A percentile compares a stretch with the other conserved stretches of the same genome.
phyloP scores from a whole-genome alignment of 2,329 filamentous ascomycete species.

The Davidsoniella virescens region DNA sequence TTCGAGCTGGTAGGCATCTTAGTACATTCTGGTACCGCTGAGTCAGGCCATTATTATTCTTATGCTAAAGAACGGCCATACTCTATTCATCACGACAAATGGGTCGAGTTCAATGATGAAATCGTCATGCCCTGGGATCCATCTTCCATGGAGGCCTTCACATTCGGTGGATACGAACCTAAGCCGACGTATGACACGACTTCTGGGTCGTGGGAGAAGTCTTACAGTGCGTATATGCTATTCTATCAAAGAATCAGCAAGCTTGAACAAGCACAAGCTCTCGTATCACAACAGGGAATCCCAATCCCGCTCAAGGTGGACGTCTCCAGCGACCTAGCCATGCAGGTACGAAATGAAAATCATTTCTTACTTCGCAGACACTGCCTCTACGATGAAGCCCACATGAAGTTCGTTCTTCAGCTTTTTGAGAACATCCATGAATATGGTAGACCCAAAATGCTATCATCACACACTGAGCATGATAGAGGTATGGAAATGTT shows the following conservation, averaged over 20 bases:
- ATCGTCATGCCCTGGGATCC: constrained; percentile 62
- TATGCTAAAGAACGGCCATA: constrained; percentile 70
- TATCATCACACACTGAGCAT: constrained; percentile 28
- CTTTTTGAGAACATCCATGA: constrained; percentile 40
- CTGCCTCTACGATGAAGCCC: constrained; percentile 59
- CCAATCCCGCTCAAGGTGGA: constrained; percentile 24
- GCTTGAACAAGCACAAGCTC: constrained; percentile 31
- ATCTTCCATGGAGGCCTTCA: constrained; percentile 52
- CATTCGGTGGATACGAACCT: constrained; percentile 60
- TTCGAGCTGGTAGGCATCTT: constrained; percentile 94
- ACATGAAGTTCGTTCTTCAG: constrained; percentile 48
- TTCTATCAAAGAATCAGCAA: constrained; percentile 77
- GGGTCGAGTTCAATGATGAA: constrained; percentile 95
- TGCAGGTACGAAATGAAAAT: constrained; percentile 57
- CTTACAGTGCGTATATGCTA: constrained; percentile 88
- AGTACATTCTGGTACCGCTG: constrained; percentile 81
- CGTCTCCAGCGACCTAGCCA: constrained; percentile 29
- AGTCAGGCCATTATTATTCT: constrained; percentile 94
- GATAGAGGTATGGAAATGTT: constrained; percentile 36
- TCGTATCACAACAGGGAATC: constrained; percentile 1
- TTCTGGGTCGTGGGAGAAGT: constrained; percentile 43
- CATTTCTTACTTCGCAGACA: constrained; percentile 57
- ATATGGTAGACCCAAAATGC: too few relatives aligned
- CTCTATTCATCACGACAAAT: constrained; percentile 32
- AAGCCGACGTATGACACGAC: constrained; percentile 29